These are phyloP conservation scores for Phoenix roebelenii DNA, from an alignment of 176 grass and related monocot species.

Conservation along the genomic window DNA sequence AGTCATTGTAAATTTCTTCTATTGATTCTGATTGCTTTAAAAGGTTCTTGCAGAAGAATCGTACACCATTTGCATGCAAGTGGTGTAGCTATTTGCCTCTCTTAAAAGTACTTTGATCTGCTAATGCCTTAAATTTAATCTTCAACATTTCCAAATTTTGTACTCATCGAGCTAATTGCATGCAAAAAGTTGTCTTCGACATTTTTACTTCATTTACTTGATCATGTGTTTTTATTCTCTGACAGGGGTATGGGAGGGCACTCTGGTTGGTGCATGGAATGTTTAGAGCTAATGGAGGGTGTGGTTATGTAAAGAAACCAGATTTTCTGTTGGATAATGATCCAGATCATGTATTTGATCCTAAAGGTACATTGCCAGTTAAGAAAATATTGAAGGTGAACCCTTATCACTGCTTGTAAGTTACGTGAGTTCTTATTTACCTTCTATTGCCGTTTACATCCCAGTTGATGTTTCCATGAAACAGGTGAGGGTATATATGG, in stretches of 20 bases:
- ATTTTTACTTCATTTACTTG: too few species aligned
- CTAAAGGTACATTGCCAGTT: slow-evolving; percentile 21
- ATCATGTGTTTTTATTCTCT: background rate
- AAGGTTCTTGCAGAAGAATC: too few species aligned
- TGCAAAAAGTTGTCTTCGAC: too few species aligned
- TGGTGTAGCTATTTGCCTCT: too few species aligned
- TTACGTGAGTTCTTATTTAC: background rate
- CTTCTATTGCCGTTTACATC: background rate
- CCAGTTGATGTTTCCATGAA: background rate
- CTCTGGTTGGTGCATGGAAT: slow-evolving; percentile 79
- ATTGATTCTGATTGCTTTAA: too few species aligned
- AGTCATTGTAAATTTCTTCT: too few species aligned
- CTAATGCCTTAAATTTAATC: too few species aligned
- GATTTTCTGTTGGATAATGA: slow-evolving; percentile 35
- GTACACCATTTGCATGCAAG: too few species aligned
- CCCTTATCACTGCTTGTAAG: background rate
- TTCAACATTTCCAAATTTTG: too few species aligned
- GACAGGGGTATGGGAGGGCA: slow-evolving; percentile 56
- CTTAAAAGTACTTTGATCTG: too few species aligned
- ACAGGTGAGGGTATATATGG: slow-evolving; percentile 76
- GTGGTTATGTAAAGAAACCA: slow-evolving; percentile 90
- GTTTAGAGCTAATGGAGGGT: slow-evolving; percentile 81
- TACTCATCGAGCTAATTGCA: too few species aligned
- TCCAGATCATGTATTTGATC: slow-evolving; percentile 35
- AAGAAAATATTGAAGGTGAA: slow-evolving; percentile 61